These are phyloP conservation scores for Psidium friedrichsthalianum DNA, from an alignment of 345 rosid genomes.

Conservation along the genomic window DNA sequence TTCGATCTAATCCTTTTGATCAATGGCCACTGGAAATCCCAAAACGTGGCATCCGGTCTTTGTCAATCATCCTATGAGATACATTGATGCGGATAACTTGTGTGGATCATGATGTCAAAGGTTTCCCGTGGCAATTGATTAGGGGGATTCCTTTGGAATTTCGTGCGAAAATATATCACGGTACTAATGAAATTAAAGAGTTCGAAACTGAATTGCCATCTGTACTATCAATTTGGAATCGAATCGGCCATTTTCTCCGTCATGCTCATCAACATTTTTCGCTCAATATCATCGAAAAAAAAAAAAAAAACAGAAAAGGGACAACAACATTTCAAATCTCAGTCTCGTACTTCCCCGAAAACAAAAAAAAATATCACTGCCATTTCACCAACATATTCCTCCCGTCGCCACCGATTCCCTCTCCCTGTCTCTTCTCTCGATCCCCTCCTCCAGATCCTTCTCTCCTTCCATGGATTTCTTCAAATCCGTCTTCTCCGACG, in stretches of 20 bases:
- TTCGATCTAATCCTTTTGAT: fast-evolving
- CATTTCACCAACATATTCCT: neutral
- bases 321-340: too few relatives aligned
- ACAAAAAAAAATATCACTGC: too few relatives aligned
- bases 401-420: neutral
- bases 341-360: too few relatives aligned
- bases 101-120: neutral
- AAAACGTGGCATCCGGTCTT: fast-evolving
- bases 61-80: fast-evolving
- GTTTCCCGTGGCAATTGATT: too few relatives aligned
- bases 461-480: conserved; percentile 54
- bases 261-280: too few relatives aligned
- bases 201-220: neutral
- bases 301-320: too few relatives aligned
- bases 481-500: conserved; percentile 45
- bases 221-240: neutral
- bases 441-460: neutral
- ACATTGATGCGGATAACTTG: neutral
- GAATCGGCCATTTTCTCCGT: too few relatives aligned
- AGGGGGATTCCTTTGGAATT: fast-evolving
- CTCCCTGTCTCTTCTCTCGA: neutral
- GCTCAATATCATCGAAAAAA: too few relatives aligned
- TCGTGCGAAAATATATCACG: too few relatives aligned
- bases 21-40: neutral
- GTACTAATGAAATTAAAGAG: too few relatives aligned